Base-by-base conservation (phyloP, 1,139 yeast genomes). In the Debaryomyces subglobosus region DNA sequence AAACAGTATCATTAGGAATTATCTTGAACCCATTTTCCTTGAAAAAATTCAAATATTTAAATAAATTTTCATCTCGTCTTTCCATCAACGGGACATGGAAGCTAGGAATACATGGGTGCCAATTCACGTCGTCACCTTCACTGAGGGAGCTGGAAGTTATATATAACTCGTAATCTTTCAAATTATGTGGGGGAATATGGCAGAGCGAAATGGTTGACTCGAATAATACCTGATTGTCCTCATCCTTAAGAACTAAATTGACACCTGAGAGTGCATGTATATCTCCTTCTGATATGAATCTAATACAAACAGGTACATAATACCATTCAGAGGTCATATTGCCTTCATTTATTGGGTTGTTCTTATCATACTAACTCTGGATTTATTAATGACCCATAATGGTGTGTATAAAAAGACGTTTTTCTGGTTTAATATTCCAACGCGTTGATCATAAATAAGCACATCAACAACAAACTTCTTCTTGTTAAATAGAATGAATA, bases 191-290 rank as follows among this genome's bases (percentile, higher is more conserved):
- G 5, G 64, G 60, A 9, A 61, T 47, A 45, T 62, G 55, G 41
- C 54, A 57, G 13, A 65, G 49, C 0, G 63, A 58, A 9, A 67
- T 48, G 36, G 54, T 61, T 40, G 46, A 58, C 30, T 56, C 55
- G 20, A 49, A 56, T 35, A 51, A 50, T 2, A 62, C 49, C 7
- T 55, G 46, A 13, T 53, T 44, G 25, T 49, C 43, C 5, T 49
- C 48, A 25, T 56, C 55, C n/a, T 45, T 43, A 12, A 57, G 49
- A 6, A 58, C 55, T 8, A 69, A 35, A 44, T 58, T 60, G 5
- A 69, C 55, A 1, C 76, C 76, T 0, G 74, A 68, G 20, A 56
- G 47, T 8, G 67, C 68, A 44, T 61, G 56, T 4, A 50, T 52
- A 1, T 59, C 61, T 2, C 54, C 53, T 5, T 58, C 50, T 8